These are phyloP conservation scores for Aspergillus sp. DNA, from an alignment of 2,329 filamentous ascomycete species.

Conservation along the genomic window DNA sequence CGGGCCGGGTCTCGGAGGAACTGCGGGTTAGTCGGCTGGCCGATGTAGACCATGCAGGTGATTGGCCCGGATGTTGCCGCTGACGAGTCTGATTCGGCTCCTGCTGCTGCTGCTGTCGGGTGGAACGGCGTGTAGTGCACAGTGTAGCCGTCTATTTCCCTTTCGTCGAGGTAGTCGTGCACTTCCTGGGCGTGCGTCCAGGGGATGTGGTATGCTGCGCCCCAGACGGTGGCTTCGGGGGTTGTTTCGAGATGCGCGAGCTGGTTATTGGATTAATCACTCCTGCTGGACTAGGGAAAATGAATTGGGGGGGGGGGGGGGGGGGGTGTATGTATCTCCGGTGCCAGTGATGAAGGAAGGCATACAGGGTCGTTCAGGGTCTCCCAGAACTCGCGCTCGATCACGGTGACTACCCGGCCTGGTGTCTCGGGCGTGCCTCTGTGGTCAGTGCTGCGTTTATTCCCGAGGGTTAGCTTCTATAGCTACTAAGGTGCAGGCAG, in stretches of 20 bases:
- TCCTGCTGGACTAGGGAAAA: too few species aligned
- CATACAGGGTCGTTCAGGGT: slow-evolving; percentile 59
- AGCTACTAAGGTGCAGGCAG: slow-evolving; percentile 2
- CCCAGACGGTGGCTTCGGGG: slow-evolving; percentile 65
- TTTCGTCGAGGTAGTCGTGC: slow-evolving; percentile 81
- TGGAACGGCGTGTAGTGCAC: slow-evolving; percentile 86
- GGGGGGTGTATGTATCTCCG: too few species aligned
- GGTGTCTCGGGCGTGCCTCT: slow-evolving; percentile 80
- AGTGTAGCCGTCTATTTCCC: slow-evolving; percentile 94
- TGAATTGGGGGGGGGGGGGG: not conserved
- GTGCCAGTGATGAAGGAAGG: too few species aligned
- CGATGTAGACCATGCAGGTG: slow-evolving; percentile 77
- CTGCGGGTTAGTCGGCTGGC: slow-evolving; percentile 83
- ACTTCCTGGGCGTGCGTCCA: slow-evolving; percentile 66
- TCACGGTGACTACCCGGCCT: slow-evolving; percentile 86
- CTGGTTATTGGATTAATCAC: slow-evolving; percentile 11
- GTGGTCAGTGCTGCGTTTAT: slow-evolving; percentile 75
- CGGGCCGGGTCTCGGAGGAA: slow-evolving; percentile 51
- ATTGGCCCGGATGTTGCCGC: slow-evolving; percentile 24
- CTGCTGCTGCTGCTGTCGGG: slow-evolving; percentile 36
- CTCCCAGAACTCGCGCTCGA: slow-evolving; percentile 75
- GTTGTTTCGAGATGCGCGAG: slow-evolving; percentile 25
- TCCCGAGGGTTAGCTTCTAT: too few species aligned
- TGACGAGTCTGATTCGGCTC: slow-evolving; percentile 1
- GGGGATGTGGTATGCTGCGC: slow-evolving; percentile 79